Evolutionary conservation across 371 early-diverging fungal genomes (phyloP), one percentile per base, ranked within the genome.

Genomic region (Lichtheimia ramosa): DNA sequence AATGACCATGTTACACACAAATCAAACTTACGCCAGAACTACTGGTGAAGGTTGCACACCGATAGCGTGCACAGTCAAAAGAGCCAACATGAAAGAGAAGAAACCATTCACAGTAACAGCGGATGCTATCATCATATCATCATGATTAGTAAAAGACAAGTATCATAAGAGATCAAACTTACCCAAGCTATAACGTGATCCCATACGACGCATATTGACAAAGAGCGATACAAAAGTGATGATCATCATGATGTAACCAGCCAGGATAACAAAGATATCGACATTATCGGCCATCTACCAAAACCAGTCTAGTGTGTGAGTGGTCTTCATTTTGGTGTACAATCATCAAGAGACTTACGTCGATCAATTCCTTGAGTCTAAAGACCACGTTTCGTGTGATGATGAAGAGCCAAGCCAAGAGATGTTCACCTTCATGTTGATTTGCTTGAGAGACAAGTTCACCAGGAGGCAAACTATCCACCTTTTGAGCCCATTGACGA

Each of bases 201-300:
- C 94, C 59, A 93, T 78, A 24, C 82, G 75, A 56, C 92, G 85
- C 92, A 95, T 91, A 60, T 92, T 94, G 54, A 80, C 66, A 54
- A 92, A 93, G 12, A 93, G 74, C 28, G 86, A 80, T 25, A 87
- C 75, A 61, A 95, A 86, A 6, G 94, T 92, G 53, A 82, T 83
- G 53, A 87, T 79, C 82, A 93, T 90, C 71, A 94, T 81, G 15
- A 89, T 62, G 69, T 92, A 92, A 59, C 89, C 90, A 53, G 84
- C 81, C 39, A 85, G 69, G 43, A 93, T 83, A 24, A 95, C 83
- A 51, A 89, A 62, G 43, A 93, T 82, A 67, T 95, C 95, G 46
- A 85, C 75, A 40, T 81, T 75, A 58, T 88, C 87, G 42, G 89
- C 68, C 58, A 68, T 57, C 63, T 68, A 59, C 34, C 27, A 18